A percentile compares a stretch with the other conserved stretches of the same genome.
Conservation (phyloP, 2,329 filamentous ascomycete genomes). For the Pestalotiopsis sp. region DNA sequence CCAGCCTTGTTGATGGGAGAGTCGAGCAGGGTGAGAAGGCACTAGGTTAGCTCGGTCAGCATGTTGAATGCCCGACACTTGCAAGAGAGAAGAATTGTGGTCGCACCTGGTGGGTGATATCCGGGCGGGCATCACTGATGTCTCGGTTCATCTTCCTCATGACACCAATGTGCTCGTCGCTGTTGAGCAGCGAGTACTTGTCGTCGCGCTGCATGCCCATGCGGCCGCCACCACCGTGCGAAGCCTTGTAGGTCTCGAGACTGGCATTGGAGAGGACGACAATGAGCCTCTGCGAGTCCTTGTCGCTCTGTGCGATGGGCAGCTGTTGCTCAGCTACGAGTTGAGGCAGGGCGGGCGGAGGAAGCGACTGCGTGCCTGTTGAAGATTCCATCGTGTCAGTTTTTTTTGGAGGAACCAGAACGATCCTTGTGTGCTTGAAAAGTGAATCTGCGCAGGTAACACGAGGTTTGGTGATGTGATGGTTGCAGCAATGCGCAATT, state of each 20-base stretch:
- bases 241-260: slow-evolving; percentile 95
- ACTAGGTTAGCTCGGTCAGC: slow-evolving; percentile 62
- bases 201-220: slow-evolving; percentile 75
- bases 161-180: slow-evolving; percentile 97
- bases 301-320: slow-evolving; percentile 83
- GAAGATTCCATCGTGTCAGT: slow-evolving; percentile 29
- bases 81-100: slow-evolving; percentile 16
- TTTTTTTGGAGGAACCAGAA: not conserved
- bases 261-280: slow-evolving; percentile 97
- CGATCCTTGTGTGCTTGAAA: not conserved
- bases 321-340: slow-evolving; percentile 91
- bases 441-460: not conserved
- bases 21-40: slow-evolving; percentile 93
- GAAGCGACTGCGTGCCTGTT: slow-evolving; percentile 89
- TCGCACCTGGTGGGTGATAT: slow-evolving; percentile 96
- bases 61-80: slow-evolving; percentile 45
- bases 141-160: slow-evolving; percentile 99
- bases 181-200: slow-evolving; percentile 97
- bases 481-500: not conserved
- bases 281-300: slow-evolving; percentile 87
- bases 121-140: slow-evolving; percentile 94
- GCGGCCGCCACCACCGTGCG: slow-evolving; percentile 66
- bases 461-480: not conserved
- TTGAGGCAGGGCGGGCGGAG: slow-evolving; percentile 86
- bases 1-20: slow-evolving; percentile 99